These are phyloP conservation scores for Paspalum vaginatum DNA, from an alignment of 176 grass and related monocot genomes.

Conservation along the genomic window DNA sequence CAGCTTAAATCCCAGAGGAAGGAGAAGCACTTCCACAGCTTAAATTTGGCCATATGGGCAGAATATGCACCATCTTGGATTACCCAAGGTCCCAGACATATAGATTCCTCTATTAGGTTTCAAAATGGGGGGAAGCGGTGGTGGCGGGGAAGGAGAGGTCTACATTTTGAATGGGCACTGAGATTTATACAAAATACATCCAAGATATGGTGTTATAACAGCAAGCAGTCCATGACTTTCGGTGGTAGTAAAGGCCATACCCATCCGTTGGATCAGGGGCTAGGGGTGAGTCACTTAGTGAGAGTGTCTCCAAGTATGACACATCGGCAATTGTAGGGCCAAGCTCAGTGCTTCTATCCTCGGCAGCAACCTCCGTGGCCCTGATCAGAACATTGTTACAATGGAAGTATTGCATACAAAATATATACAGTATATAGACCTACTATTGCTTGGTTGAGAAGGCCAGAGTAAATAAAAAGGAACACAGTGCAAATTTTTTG, in stretches of 20 bases:
- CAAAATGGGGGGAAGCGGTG: too few species aligned
- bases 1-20: too few species aligned
- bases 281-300: background rate
- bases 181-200: background rate
- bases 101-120: background rate
- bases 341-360: background rate
- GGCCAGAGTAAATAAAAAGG: background rate
- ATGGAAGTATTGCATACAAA: background rate
- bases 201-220: background rate
- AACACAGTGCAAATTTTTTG: background rate
- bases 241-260: too few species aligned
- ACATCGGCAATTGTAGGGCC: background rate
- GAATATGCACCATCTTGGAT: too few species aligned
- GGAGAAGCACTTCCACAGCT: too few species aligned
- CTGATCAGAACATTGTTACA: background rate
- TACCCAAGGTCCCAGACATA: too few species aligned
- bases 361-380: too few species aligned
- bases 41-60: too few species aligned
- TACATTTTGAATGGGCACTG: background rate
- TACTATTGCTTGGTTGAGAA: background rate
- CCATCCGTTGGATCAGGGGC: background rate
- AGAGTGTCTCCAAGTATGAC: background rate
- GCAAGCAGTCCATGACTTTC: background rate
- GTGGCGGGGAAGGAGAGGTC: background rate
- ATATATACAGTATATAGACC: too few species aligned